These are phyloP conservation scores for Pyricularia pennisetigena DNA, from an alignment of 2,329 filamentous ascomycete species.

Conservation along the genomic window DNA sequence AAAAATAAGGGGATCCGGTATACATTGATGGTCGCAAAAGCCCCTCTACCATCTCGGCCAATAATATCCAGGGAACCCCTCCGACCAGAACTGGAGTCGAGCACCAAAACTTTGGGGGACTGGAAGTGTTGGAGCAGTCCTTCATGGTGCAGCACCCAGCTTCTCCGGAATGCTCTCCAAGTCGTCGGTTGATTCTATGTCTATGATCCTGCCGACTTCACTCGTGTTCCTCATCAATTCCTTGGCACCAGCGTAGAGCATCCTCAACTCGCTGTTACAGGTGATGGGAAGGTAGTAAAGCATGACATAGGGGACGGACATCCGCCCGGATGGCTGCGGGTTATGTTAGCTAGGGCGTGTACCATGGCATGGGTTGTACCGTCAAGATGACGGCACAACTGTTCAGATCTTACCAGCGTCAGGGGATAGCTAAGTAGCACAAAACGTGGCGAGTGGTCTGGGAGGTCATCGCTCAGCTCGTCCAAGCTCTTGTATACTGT, in stretches of 20 bases:
- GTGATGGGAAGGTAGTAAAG: constrained; percentile 91
- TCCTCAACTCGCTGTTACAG: constrained; percentile 76
- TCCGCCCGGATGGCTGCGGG: constrained; percentile 63
- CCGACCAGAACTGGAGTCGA: background rate
- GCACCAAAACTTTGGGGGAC: background rate
- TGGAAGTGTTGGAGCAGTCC: background rate
- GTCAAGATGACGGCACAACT: background rate
- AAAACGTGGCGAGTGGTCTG: constrained; percentile 84
- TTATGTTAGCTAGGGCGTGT: background rate
- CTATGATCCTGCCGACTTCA: constrained; percentile 80
- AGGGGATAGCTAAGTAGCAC: constrained; percentile 85
- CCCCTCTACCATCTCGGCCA: background rate
- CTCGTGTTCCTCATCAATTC: constrained; percentile 91
- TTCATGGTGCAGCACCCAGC: constrained; percentile 27
- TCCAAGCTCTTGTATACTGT: constrained; percentile 70
- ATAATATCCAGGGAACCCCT: background rate
- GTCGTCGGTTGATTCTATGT: constrained; percentile 73
- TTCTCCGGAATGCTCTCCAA: constrained; percentile 70
- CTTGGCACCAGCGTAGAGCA: constrained; percentile 94
- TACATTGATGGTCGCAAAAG: background rate
- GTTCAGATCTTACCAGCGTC: constrained; percentile 53
- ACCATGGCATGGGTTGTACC: background rate
- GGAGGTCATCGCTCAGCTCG: constrained; percentile 78
- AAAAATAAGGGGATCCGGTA: constrained; percentile 20
- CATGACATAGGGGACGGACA: constrained; percentile 87